Conservation (phyloP, 140 eudicot species). For the Oenanthe javanica region DNA sequence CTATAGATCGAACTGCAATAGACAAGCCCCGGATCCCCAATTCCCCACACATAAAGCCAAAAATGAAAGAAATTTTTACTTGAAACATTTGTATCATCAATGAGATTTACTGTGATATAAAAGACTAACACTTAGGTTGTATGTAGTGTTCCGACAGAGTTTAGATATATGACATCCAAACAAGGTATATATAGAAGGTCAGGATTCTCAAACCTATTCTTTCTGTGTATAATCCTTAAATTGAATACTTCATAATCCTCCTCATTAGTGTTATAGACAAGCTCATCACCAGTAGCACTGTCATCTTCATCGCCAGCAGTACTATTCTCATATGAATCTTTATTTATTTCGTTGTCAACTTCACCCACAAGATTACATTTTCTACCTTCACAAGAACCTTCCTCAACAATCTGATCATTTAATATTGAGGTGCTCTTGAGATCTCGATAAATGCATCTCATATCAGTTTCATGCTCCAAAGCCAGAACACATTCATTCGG, state of each 20-base stretch:
- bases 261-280: constrained; percentile 30
- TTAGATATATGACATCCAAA: not conserved
- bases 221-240: constrained; percentile 72
- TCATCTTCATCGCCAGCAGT: constrained; percentile 36
- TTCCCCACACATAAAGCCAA: not conserved
- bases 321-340: constrained; percentile 22
- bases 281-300: constrained; percentile 30
- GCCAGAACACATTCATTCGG: constrained; percentile 19
- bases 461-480: constrained; percentile 23
- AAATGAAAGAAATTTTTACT: not conserved
- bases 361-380: constrained; percentile 15
- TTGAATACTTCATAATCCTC: constrained; percentile 80
- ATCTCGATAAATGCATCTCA: constrained; percentile 19
- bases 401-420: constrained; percentile 13
- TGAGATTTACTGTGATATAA: not conserved
- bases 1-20: constrained; percentile 22
- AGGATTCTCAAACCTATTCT: constrained; percentile 57
- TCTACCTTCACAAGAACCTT: constrained; percentile 24
- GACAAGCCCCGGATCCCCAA: constrained; percentile 6
- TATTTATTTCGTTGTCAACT: constrained; percentile 5
- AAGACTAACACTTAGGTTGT: not conserved
- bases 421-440: constrained; percentile 25
- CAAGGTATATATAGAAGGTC: not conserved
- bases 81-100: not conserved
- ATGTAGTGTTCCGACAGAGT: not conserved